phyloP scores from a whole-genome alignment of 2,329 filamentous ascomycete genomes.

The Periconia macrospinosa region DNA sequence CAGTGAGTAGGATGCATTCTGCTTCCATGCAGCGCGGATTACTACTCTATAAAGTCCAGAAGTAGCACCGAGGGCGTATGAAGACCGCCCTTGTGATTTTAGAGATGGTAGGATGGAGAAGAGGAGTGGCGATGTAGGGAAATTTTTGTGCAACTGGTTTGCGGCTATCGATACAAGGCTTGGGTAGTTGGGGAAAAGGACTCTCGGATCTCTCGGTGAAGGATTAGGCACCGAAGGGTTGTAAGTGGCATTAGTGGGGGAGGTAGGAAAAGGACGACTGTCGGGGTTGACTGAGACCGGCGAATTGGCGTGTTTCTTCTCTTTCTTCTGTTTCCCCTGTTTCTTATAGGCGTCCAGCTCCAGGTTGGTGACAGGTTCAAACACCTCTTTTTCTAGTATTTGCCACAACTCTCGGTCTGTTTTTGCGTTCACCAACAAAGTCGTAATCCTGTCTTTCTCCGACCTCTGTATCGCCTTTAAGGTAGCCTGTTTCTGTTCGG shows the following conservation, averaged over 20 bases:
- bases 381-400: slow-evolving; percentile 67
- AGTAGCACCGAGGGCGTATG: slow-evolving; percentile 71
- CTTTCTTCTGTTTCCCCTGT: not conserved
- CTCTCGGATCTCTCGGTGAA: slow-evolving; percentile 47
- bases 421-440: slow-evolving; percentile 56
- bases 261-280: not conserved
- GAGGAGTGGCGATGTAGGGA: slow-evolving; percentile 62
- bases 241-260: not conserved
- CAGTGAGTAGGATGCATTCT: slow-evolving; percentile 59
- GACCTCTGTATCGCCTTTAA: slow-evolving; percentile 15
- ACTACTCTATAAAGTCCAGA: slow-evolving; percentile 71
- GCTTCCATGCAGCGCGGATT: slow-evolving; percentile 63
- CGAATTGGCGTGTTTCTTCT: not conserved
- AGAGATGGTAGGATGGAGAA: slow-evolving; percentile 67
- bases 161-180: slow-evolving; percentile 62
- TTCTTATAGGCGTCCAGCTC: slow-evolving; percentile 48
- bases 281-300: not conserved
- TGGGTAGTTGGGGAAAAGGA: slow-evolving; percentile 68
- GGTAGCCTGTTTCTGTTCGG: slow-evolving; percentile 11
- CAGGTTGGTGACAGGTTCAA: slow-evolving; percentile 60
- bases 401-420: slow-evolving; percentile 70
- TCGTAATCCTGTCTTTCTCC: slow-evolving; percentile 58
- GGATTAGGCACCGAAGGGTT: not conserved
- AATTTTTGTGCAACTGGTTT: slow-evolving; percentile 59
- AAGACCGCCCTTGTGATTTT: slow-evolving; percentile 67